A percentile compares a stretch with the other conserved stretches of the same genome.
These are phyloP conservation scores for Suhomyces anneliseae DNA, from an alignment of 1,139 yeast species.

Conservation along the genomic window DNA sequence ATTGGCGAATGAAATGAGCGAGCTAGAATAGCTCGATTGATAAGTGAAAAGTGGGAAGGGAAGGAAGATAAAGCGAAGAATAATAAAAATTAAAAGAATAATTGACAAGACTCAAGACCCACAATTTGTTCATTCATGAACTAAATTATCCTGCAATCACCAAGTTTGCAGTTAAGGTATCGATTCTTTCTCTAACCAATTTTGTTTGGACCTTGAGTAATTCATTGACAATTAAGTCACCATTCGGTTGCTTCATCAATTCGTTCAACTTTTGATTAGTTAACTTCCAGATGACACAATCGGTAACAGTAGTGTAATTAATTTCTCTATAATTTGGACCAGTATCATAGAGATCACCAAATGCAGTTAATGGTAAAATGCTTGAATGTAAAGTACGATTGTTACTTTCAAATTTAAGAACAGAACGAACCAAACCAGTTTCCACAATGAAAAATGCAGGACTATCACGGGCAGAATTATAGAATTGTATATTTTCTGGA, in stretches of 20 bases:
- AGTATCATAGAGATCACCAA: slow-evolving; percentile 63
- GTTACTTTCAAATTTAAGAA: slow-evolving; percentile 51
- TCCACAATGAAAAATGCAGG: slow-evolving; percentile 69
- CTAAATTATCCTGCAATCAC: slow-evolving; percentile 46
- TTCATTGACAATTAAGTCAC: slow-evolving; percentile 64
- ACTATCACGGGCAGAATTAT: slow-evolving; percentile 39
- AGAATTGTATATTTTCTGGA: slow-evolving; percentile 50
- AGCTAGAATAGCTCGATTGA: too few relatives aligned
- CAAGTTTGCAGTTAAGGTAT: slow-evolving; percentile 67
- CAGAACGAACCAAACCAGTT: slow-evolving; percentile 71
- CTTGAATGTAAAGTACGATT: slow-evolving; percentile 69
- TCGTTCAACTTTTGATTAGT: slow-evolving; percentile 46
- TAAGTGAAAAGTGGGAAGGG: too few relatives aligned
- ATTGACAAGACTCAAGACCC: background rate
- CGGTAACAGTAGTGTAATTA: slow-evolving; percentile 49
- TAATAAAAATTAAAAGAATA: background rate
- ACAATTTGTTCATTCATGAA: too few relatives aligned
- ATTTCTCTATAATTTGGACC: slow-evolving; percentile 40
- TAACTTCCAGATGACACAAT: slow-evolving; percentile 73
- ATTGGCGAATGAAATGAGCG: too few relatives aligned
- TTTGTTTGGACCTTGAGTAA: slow-evolving; percentile 63
- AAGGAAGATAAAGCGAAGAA: background rate
- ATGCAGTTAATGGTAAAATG: slow-evolving; percentile 84
- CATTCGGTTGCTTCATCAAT: slow-evolving; percentile 43
- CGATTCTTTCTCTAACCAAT: slow-evolving; percentile 71